phyloP scores from a whole-genome alignment of 331 rosid species.

The Pyracantha coccinea region DNA sequence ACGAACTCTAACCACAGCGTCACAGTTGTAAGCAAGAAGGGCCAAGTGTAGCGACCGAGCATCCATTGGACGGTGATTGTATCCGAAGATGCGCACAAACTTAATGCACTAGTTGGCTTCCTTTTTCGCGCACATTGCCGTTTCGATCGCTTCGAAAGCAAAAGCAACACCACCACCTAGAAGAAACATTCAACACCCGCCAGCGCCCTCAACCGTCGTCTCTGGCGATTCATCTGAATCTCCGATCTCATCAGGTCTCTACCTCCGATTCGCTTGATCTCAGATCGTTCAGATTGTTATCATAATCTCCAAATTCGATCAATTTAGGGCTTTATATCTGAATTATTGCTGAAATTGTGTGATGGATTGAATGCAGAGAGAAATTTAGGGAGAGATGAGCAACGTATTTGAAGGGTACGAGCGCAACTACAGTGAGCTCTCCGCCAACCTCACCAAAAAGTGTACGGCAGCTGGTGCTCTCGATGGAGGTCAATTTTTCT shows the following conservation, averaged over 20 bases:
- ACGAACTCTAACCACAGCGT: neutral
- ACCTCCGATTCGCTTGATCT: neutral
- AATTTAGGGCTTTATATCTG: constrained; percentile 1
- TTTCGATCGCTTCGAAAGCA: neutral
- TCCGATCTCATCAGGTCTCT: constrained; percentile 5
- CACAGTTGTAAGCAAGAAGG: neutral
- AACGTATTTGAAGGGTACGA: constrained; percentile 84
- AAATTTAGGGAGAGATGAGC: constrained; percentile 49
- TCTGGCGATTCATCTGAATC: neutral
- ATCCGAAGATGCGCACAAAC: constrained; percentile 28
- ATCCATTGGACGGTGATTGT: too few species aligned
- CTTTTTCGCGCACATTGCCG: neutral
- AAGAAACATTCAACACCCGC: neutral
- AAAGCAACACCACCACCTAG: neutral
- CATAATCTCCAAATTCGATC: constrained; percentile 23
- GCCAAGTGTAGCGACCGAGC: neutral
- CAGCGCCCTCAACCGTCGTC: neutral
- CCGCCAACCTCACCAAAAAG: constrained; percentile 67
- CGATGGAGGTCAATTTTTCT: constrained; percentile 53
- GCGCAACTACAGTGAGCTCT: constrained; percentile 84
- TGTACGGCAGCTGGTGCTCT: constrained; percentile 64
- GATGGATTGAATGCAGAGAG: constrained; percentile 11
- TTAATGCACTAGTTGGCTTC: neutral
- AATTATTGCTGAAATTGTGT: constrained; percentile 5
- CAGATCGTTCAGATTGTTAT: constrained; percentile 14